Evolutionary conservation across 129 eudicot species (phyloP).

Genomic region (Glebionis coronaria): DNA sequence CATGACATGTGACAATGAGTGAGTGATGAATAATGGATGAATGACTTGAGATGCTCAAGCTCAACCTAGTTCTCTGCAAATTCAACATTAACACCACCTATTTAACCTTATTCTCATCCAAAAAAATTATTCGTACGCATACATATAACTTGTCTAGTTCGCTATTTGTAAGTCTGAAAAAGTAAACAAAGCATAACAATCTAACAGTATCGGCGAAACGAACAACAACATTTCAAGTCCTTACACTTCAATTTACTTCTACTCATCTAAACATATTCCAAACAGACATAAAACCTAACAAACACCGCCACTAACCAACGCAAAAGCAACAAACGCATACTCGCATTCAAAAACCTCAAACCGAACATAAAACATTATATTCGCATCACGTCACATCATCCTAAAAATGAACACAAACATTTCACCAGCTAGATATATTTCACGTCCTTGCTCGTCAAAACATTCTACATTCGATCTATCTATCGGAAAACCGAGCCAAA

Average conservation of each 20-base stretch:
- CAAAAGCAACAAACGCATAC: background rate
- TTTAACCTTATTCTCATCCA: background rate
- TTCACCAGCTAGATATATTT: too few relatives aligned
- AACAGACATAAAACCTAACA: background rate
- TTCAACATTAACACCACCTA: background rate
- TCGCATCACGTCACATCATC: too few relatives aligned
- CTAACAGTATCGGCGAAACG: background rate
- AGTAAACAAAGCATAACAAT: conserved; percentile 7
- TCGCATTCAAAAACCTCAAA: background rate
- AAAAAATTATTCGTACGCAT: background rate
- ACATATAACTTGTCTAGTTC: background rate
- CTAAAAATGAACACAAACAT: too few relatives aligned
- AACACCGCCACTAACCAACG: background rate
- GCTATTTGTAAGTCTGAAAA: conserved; percentile 1
- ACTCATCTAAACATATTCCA: conserved; percentile 1
- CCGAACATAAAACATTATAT: conserved; percentile 1
- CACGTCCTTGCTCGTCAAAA: too few relatives aligned
- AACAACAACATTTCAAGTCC: background rate
- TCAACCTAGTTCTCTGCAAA: conserved; percentile 3
- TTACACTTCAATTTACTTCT: background rate
- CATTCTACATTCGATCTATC: too few relatives aligned
- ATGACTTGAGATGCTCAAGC: background rate
- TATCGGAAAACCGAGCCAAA: too few relatives aligned
- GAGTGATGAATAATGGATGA: background rate
- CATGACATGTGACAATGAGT: too few relatives aligned